Evolutionary conservation across 768 basidiomycete species (phyloP).

Genomic region (Basidioascus undulatus): DNA sequence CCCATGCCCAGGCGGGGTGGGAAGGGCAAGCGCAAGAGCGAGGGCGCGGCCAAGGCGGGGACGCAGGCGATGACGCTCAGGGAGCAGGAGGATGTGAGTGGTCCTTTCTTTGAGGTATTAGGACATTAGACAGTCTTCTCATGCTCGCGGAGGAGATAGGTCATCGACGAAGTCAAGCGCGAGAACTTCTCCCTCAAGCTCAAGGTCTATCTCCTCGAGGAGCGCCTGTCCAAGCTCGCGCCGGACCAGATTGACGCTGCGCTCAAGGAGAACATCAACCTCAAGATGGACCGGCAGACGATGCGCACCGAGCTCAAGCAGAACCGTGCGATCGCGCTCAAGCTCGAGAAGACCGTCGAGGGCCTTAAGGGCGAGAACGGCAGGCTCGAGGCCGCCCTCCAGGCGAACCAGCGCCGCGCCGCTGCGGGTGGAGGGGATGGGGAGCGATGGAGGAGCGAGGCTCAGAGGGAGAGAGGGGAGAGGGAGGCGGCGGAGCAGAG

Average conservation of each 20-base stretch:
- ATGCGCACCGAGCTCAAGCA: constrained; percentile 11
- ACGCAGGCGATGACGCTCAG: constrained; percentile 42
- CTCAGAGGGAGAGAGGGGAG: constrained; percentile 12
- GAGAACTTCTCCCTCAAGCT: constrained; percentile 94
- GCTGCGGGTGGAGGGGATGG: neutral
- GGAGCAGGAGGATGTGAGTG: constrained; percentile 79
- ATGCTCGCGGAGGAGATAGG: constrained; percentile 25
- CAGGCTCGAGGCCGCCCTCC: neutral
- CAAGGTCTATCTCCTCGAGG: constrained; percentile 83
- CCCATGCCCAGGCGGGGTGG: neutral
- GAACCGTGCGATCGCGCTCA: constrained; percentile 12
- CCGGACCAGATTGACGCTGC: constrained; percentile 36
- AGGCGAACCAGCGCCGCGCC: neutral
- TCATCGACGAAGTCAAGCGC: constrained; percentile 84
- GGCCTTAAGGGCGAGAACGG: constrained; percentile 7
- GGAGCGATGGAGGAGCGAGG: constrained; percentile 8
- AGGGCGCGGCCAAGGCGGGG: constrained; percentile 1
- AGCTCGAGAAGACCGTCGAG: constrained; percentile 9
- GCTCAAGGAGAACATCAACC: constrained; percentile 53
- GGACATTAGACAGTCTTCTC: too few relatives aligned
- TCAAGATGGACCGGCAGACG: constrained; percentile 19
- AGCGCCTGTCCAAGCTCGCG: constrained; percentile 65
- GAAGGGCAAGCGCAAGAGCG: neutral
- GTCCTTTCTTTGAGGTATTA: neutral
- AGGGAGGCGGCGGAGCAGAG: constrained; percentile 11